Evolutionary conservation across 2,329 filamentous ascomycete genomes (phyloP), one percentile per base, ranked within the genome.

Genomic region (Pezicula rhizophila): DNA sequence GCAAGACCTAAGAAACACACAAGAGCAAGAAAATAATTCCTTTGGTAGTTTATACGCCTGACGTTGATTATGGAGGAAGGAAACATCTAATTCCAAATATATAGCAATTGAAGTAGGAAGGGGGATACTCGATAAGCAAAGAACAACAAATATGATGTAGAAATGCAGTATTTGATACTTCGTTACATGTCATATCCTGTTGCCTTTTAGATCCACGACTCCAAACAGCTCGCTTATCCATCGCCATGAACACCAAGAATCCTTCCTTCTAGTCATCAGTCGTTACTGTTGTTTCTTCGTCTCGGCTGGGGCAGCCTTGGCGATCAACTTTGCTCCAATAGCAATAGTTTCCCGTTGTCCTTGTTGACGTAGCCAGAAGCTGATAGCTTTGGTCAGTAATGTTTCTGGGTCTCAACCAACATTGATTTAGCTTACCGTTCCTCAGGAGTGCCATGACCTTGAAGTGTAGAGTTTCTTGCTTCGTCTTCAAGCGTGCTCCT

Each of bases 401-500:
- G 4, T 18, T 39, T 18, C 14, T 25, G 14, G 4, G 23, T 34
- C 44, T n/a, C 1, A 42, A 6, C 28, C 10, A n/a, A 25, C n/a
- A 15, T 25, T 23, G 40, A 26, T 17, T 26, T 23, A 53, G 12
- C 33, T 35, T 42, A 82, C 46, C 49, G 25, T 46, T 81, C 72
- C 52, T 80, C 78, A 1, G 76, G 71, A 3, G 70, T 70, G 34
- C 72, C 72, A 40, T 74, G 70, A 2, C 76, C 75, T 8, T 63
- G 65, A 8, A 72, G 66, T 1, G 76, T 79, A n/a, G 72, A 64
- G 47, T 69, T 64, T 20, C 77, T 71, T 2, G 78, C 78, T 53
- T 81, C 78, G 45, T 81, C 85, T 63, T 90, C 85, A 1, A 90
- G 70, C 5, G 72, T 76, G 53, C 72, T 75, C 26, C 80, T 71